Evolutionary conservation across 2,329 filamentous ascomycete species (phyloP).

Genomic region (Epichloe gansuensis): DNA sequence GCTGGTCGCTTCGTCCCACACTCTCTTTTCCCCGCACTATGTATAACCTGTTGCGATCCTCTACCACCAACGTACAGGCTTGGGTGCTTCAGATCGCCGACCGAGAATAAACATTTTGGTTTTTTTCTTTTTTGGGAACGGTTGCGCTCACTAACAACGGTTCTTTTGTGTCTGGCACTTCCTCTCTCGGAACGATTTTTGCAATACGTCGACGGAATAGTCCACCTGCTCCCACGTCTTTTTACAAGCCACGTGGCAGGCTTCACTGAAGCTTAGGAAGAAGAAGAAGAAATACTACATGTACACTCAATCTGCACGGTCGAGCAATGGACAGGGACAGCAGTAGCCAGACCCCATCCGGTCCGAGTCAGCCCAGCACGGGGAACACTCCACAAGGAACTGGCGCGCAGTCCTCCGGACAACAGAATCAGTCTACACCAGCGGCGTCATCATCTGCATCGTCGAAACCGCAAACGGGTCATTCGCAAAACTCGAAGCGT

Average conservation of each 20-base stretch:
- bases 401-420: conserved; percentile 12
- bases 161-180: background rate
- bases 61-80: background rate
- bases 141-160: background rate
- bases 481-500: conserved; percentile 31
- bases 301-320: background rate
- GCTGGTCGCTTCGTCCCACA: background rate
- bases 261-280: background rate
- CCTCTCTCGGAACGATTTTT: background rate
- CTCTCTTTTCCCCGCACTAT: background rate
- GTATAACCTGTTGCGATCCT: background rate
- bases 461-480: conserved; percentile 16
- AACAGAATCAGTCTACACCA: conserved; percentile 5
- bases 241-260: no score
- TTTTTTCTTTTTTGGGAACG: background rate
- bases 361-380: conserved; percentile 19
- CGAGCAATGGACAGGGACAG: conserved; percentile 21
- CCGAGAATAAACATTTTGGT: background rate
- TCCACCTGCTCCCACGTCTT: no score
- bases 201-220: background rate
- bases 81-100: background rate
- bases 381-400: conserved; percentile 22
- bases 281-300: background rate
- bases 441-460: conserved; percentile 8
- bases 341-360: conserved; percentile 17